A percentile compares a stretch with the other conserved stretches of the same genome.
phyloP scores from a whole-genome alignment of 192 early-diverging fungal species.

The Chytriomyces sp. region DNA sequence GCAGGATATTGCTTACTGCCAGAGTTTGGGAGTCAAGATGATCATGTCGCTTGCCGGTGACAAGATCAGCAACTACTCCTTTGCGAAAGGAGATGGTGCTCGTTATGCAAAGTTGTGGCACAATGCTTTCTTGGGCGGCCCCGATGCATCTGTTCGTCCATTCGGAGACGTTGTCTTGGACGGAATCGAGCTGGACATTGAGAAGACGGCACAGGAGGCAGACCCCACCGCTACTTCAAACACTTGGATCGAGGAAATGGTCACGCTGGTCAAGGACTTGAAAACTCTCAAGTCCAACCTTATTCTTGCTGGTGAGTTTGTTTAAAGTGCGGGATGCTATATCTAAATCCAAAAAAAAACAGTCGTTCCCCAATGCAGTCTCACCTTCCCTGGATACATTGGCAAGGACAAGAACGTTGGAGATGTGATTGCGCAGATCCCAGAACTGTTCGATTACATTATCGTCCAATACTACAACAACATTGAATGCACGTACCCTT shows the following conservation, averaged over 20 bases:
- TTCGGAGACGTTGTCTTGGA: slow-evolving; percentile 17
- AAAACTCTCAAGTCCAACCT: neutral
- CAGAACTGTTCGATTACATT: slow-evolving; percentile 16
- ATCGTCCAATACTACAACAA: slow-evolving; percentile 31
- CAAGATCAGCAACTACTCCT: neutral
- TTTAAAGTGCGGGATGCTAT: neutral
- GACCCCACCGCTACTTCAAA: neutral
- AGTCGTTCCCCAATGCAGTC: slow-evolving; percentile 26
- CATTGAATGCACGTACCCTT: slow-evolving; percentile 30
- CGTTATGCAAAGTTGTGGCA: neutral
- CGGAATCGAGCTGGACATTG: slow-evolving; percentile 20
- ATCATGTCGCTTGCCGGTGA: slow-evolving; percentile 35
- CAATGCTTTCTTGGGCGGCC: slow-evolving; percentile 3
- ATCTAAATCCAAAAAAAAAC: neutral
- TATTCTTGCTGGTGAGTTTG: slow-evolving; percentile 16
- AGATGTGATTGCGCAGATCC: slow-evolving; percentile 14
- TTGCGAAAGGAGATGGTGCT: neutral
- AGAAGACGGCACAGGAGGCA: slow-evolving; percentile 6
- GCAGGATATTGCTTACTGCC: slow-evolving; percentile 34
- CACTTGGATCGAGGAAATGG: slow-evolving; percentile 23
- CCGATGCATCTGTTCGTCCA: neutral
- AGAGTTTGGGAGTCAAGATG: slow-evolving; percentile 33
- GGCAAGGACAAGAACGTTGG: slow-evolving; percentile 32
- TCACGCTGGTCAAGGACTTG: neutral
- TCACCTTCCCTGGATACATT: slow-evolving; percentile 9